A percentile compares a stretch with the other conserved stretches of the same genome.
Conservation (phyloP, 306 rosid genomes). For the Bauhinia variegata region DNA sequence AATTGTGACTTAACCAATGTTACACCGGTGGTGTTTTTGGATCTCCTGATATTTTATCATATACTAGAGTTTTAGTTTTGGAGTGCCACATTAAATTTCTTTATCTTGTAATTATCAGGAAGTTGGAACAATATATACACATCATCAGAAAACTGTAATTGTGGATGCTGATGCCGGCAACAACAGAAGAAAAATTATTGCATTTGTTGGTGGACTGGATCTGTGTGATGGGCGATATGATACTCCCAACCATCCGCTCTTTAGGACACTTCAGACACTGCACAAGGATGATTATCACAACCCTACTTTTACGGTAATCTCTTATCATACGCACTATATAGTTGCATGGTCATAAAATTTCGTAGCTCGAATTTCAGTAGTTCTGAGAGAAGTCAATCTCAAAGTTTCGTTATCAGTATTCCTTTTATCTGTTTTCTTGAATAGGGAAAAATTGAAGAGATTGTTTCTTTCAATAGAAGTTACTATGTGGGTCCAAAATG, state of each 20-base stretch:
- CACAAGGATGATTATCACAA: constrained; percentile 97
- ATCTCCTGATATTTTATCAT: no score
- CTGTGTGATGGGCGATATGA: constrained; percentile 96
- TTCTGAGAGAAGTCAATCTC: no score
- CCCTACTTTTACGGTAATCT: constrained; percentile 83
- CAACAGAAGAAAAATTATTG: constrained; percentile 73
- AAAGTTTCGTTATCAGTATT: no score
- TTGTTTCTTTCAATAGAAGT: constrained; percentile 24
- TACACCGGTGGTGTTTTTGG: no score
- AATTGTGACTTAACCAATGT: no score
- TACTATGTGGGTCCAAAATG: no score
- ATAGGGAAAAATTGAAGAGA: background rate
- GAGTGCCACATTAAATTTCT: constrained; percentile 34
- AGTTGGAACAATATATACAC: constrained; percentile 90
- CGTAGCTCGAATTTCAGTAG: no score
- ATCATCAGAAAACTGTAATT: constrained; percentile 96
- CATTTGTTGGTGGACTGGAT: constrained; percentile 98
- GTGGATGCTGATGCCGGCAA: constrained; percentile 92
- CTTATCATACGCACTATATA: no score
- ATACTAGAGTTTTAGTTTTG: no score
- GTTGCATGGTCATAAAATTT: no score
- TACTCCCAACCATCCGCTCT: constrained; percentile 75
- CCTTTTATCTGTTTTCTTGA: no score
- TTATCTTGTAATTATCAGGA: constrained; percentile 59
- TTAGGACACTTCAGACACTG: constrained; percentile 71